These are phyloP conservation scores for Pyronema domesticum DNA, from an alignment of 495 filamentous ascomycete genomes.

Conservation along the genomic window DNA sequence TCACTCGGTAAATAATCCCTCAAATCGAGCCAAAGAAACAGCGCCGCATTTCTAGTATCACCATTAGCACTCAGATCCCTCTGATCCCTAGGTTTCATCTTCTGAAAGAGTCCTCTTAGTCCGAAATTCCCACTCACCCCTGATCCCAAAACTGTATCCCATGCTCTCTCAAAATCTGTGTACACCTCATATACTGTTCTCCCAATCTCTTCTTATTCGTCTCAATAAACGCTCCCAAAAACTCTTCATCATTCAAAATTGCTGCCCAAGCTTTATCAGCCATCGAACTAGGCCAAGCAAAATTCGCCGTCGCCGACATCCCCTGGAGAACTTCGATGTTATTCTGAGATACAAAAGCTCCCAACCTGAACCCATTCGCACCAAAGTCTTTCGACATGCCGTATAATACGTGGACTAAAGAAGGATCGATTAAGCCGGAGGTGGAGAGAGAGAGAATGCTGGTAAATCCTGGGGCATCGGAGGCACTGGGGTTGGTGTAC, in stretches of 20 bases:
- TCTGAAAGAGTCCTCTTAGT: too few species aligned
- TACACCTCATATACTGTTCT: constrained; percentile 26
- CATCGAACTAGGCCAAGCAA: constrained; percentile 31
- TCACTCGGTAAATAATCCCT: constrained; percentile 1
- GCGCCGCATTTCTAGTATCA: constrained; percentile 7
- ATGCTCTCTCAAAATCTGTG: constrained; percentile 25
- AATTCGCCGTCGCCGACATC: constrained; percentile 27
- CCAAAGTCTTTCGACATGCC: constrained; percentile 45
- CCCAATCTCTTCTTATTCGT: constrained; percentile 28
- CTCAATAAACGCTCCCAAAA: constrained; percentile 30
- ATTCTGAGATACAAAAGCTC: constrained; percentile 36
- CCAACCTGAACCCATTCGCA: constrained; percentile 38
- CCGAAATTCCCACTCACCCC: constrained; percentile 11
- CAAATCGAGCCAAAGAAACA: constrained; percentile 46
- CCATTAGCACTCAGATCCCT: not conserved
- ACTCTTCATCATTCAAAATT: constrained; percentile 34
- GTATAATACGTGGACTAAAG: constrained; percentile 39
- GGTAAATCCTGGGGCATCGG: constrained; percentile 29
- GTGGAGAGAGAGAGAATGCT: constrained; percentile 35
- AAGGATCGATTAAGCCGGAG: constrained; percentile 33
- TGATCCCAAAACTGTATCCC: constrained; percentile 27
- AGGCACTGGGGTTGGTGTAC: constrained; percentile 28
- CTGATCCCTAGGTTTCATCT: not conserved
- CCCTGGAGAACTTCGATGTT: constrained; percentile 25
- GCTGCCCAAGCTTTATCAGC: constrained; percentile 30